These are phyloP conservation scores for Russula emetica DNA, from an alignment of 768 basidiomycete species.

Conservation along the genomic window DNA sequence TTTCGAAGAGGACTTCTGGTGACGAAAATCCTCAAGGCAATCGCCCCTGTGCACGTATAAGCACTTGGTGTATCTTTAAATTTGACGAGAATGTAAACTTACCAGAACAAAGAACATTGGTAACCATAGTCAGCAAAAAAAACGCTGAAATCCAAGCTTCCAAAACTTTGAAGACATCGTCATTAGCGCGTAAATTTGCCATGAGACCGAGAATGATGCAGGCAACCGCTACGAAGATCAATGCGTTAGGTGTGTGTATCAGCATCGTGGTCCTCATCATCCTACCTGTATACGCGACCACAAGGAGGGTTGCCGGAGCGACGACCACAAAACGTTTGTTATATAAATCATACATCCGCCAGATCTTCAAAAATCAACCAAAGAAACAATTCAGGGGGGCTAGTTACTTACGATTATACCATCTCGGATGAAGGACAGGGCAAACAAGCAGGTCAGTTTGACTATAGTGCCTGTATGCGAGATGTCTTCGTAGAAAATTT, in stretches of 20 bases:
- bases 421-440: neutral
- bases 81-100: neutral
- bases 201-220: neutral
- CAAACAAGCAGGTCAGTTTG: neutral
- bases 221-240: neutral
- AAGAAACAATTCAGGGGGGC: neutral
- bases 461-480: neutral
- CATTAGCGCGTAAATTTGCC: neutral
- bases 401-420: neutral
- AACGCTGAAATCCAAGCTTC: constrained; percentile 5
- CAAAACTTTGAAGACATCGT: constrained; percentile 1
- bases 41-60: neutral
- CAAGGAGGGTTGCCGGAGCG: neutral
- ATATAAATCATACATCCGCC: constrained; percentile 13
- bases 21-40: constrained; percentile 3
- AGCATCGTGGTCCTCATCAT: neutral
- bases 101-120: constrained; percentile 9
- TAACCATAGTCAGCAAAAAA: neutral
- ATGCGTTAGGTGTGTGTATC: neutral
- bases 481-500: constrained; percentile 3
- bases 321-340: neutral
- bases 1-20: neutral
- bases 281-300: constrained; percentile 11
- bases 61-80: neutral
- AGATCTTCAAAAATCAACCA: constrained; percentile 7